A percentile compares a stretch with the other conserved stretches of the same genome.
phyloP scores from a whole-genome alignment of 78 protist species.

The Dictyostelium brefeldianum region DNA sequence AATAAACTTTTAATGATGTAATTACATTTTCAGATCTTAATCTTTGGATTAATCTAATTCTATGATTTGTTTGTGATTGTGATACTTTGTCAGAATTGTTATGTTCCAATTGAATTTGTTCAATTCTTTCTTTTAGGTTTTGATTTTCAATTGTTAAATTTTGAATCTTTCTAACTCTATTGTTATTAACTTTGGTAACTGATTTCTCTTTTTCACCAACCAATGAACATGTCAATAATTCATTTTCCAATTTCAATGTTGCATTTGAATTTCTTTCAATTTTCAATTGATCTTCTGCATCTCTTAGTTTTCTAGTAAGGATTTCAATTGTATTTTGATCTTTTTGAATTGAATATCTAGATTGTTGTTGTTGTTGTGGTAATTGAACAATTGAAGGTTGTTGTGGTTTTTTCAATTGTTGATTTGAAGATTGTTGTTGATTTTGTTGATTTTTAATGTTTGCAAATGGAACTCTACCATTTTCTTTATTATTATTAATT shows the following conservation, averaged over 20 bases:
- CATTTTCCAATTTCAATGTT: background rate
- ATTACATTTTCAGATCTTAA: background rate
- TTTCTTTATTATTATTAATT: background rate
- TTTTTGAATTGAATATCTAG: background rate
- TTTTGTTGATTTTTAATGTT: background rate
- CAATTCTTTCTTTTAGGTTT: background rate
- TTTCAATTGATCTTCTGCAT: background rate
- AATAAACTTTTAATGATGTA: background rate
- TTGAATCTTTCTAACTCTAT: background rate
- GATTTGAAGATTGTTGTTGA: background rate
- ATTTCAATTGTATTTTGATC: background rate
- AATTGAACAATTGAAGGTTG: background rate
- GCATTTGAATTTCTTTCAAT: background rate
- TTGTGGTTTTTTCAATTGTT: background rate
- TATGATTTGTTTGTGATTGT: background rate
- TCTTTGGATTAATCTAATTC: conserved; percentile 3
- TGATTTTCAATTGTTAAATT: background rate
- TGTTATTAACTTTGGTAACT: background rate
- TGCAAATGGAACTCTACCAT: background rate
- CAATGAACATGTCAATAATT: background rate
- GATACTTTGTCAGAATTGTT: background rate
- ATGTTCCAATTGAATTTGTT: background rate
- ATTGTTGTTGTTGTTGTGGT: background rate
- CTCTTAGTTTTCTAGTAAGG: background rate
- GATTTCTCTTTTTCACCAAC: background rate